Evolutionary conservation across 1,139 yeast genomes (phyloP).

Genomic region (Lodderomyces margitis): DNA sequence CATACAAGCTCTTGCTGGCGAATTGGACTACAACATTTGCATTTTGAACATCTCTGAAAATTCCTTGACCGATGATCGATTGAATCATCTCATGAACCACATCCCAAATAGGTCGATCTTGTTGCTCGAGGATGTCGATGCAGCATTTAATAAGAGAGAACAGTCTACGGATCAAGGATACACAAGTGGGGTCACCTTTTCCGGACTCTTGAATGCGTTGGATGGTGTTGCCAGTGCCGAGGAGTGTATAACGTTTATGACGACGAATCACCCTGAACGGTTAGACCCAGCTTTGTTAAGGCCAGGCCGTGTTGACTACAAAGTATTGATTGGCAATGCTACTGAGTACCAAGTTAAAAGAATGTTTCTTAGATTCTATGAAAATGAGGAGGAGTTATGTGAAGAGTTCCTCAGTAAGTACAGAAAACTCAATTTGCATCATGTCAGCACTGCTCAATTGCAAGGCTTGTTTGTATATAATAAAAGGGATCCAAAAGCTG

Average conservation of each 20-base stretch:
- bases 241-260: conserved; percentile 95
- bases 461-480: conserved; percentile 95
- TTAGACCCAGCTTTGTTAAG: conserved; percentile 83
- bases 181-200: conserved; percentile 85
- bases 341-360: conserved; percentile 70
- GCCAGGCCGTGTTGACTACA: conserved; percentile 93
- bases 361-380: conserved; percentile 89
- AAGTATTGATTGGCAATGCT: conserved; percentile 82
- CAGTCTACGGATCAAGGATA: conserved; percentile 77
- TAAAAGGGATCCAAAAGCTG: conserved; percentile 77
- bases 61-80: conserved; percentile 88
- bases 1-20: conserved; percentile 96
- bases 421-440: conserved; percentile 47
- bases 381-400: conserved; percentile 59
- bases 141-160: conserved; percentile 84
- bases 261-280: conserved; percentile 94
- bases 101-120: conserved; percentile 87
- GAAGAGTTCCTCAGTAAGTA: conserved; percentile 58
- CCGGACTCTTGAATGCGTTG: conserved; percentile 87
- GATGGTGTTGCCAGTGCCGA: conserved; percentile 99
- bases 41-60: conserved; percentile 86
- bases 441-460: conserved; percentile 86
- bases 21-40: conserved; percentile 92
- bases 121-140: conserved; percentile 89
- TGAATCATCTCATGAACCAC: conserved; percentile 94